These are phyloP conservation scores for Spiraea crenata DNA, from an alignment of 331 rosid species.

Conservation along the genomic window DNA sequence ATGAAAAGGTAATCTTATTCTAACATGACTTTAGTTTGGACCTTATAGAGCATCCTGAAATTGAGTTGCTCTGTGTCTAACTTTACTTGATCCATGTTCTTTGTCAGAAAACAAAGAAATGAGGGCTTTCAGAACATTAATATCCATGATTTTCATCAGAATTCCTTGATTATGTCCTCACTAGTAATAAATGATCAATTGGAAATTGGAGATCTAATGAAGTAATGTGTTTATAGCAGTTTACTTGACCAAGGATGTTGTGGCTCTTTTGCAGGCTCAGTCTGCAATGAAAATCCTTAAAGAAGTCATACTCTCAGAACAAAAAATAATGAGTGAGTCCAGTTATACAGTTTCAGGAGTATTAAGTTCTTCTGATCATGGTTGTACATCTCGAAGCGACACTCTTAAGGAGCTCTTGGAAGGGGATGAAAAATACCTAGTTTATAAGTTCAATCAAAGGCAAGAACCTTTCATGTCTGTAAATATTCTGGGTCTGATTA, in stretches of 20 bases:
- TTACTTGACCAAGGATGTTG: not conserved
- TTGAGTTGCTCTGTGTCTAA: not conserved
- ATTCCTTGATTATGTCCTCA: not conserved
- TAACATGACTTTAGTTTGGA: not conserved
- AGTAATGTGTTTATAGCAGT: not conserved
- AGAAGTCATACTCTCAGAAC: conserved; percentile 59
- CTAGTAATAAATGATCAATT: not conserved
- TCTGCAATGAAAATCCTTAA: conserved; percentile 54
- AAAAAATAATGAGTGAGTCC: conserved; percentile 44
- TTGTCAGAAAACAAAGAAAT: conserved; percentile 1
- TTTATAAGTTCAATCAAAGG: conserved; percentile 72
- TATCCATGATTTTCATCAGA: not conserved
- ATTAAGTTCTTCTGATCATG: conserved; percentile 58
- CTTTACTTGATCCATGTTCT: not conserved
- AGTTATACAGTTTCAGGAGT: conserved; percentile 71
- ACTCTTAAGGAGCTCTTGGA: conserved; percentile 60
- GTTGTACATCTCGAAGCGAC: conserved; percentile 50
- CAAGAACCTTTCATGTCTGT: conserved; percentile 23
- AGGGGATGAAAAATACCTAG: conserved; percentile 39
- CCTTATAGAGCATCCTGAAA: not conserved
- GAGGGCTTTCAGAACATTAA: not conserved
- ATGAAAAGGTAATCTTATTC: conserved; percentile 60
- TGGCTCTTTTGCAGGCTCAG: conserved; percentile 50
- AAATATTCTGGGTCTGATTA: not conserved
- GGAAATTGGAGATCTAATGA: conserved; percentile 1